Evolutionary conservation across 148 eudicot species (phyloP), one percentile per base, ranked within the genome.

Genomic region (Vaccinium darrowii): DNA sequence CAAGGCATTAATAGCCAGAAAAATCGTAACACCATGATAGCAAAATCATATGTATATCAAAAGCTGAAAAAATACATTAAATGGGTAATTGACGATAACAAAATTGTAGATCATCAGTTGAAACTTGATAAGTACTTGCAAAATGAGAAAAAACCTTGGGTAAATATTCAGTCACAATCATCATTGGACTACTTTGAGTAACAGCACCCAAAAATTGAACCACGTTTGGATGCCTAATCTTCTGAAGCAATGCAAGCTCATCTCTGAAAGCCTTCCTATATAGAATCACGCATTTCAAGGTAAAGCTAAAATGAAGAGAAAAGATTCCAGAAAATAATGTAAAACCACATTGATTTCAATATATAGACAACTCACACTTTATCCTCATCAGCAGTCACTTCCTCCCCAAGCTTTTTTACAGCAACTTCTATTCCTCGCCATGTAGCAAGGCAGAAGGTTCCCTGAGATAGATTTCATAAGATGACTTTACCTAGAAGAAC

Each of bases 121-220:
- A 69, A 33, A 36, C 65, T 5, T 54, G 81, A 57, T 18, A 80
- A 53, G 58, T 51, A 73, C 43, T 52, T 47, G 53, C 1, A 82
- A 27, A 21, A 53, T 4, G 39, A 47, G 78, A 83, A 73, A 86
- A 86, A 49, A 95, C 98, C 98, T 95, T 94, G 30, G 99, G 96
- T 80, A 97, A 89, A 85, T 92, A 97, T 87, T 97, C 98, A 23
- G 95, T 95, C 75, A 95, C 94, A 86, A 97, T 97, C 99, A 97
- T 97, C 98, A 97, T 95, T 53, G 99, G 99, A 82, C 88, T 90
- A 88, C 92, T 95, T 86, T 97, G 99, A 85, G 98, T 97, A 69
- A 97, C 99, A 72, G 98, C 99, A 81, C 99, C 99, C 83, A 97
- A 89, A 90, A 97, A 97, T 82, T 97, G 99, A 69, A 97, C 98